Percentiles rank a stretch among this genome's conserved stretches.
phyloP scores from a whole-genome alignment of 768 basidiomycete species.

The Leccinum pellstonianum region DNA sequence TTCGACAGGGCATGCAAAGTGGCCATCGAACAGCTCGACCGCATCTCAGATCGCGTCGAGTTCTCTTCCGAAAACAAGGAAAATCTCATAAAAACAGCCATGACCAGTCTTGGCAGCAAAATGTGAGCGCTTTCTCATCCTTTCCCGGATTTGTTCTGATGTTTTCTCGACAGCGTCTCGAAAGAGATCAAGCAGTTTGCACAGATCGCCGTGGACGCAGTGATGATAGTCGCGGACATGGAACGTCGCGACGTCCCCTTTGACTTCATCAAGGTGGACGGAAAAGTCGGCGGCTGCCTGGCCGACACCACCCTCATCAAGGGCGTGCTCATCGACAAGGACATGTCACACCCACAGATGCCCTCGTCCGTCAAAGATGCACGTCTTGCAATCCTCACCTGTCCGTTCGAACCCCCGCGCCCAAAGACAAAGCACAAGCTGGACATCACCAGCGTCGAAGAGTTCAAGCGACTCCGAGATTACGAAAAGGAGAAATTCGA shows the following conservation, averaged over 20 bases:
- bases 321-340: constrained; percentile 98
- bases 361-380: constrained; percentile 86
- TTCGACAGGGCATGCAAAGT: constrained; percentile 93
- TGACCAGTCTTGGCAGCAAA: constrained; percentile 96
- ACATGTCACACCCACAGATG: constrained; percentile 99
- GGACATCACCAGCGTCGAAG: constrained; percentile 94
- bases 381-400: constrained; percentile 93
- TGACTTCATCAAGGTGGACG: constrained; percentile 98
- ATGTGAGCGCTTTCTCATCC: constrained; percentile 55
- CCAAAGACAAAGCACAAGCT: constrained; percentile 99
- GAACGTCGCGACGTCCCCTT: constrained; percentile 94
- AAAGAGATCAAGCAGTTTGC: constrained; percentile 96
- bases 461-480: constrained; percentile 90
- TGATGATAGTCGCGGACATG: constrained; percentile 91
- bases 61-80: constrained; percentile 80
- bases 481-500: constrained; percentile 97
- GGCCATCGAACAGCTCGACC: constrained; percentile 86
- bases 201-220: constrained; percentile 96
- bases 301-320: constrained; percentile 94
- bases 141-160: constrained; percentile 3
- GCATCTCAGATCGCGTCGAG: constrained; percentile 85
- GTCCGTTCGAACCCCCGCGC: constrained; percentile 97
- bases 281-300: constrained; percentile 96
- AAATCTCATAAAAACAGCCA: constrained; percentile 91
- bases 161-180: constrained; percentile 66